phyloP scores from a whole-genome alignment of 2,329 filamentous ascomycete genomes.

The Aspergillus caelatus region DNA sequence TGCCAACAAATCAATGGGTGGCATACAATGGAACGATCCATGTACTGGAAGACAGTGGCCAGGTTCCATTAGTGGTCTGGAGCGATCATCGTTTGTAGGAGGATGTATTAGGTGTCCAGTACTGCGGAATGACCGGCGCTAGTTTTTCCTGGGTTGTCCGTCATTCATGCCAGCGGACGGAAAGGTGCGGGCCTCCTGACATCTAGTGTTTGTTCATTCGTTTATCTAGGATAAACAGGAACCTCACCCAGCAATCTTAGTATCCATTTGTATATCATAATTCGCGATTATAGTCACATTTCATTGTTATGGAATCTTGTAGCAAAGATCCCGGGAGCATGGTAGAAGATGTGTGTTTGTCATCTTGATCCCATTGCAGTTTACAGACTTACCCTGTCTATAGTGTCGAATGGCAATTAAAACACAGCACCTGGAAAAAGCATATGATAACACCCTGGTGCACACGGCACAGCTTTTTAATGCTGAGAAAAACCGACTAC shows the following conservation, averaged over 20 bases:
- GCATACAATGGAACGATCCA: neutral
- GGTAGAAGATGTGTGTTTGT: slow-evolving; percentile 29
- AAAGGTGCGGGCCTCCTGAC: neutral
- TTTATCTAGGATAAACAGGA: neutral
- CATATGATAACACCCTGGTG: slow-evolving; percentile 67
- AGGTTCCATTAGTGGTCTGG: neutral
- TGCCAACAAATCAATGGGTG: neutral
- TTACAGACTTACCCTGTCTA: slow-evolving; percentile 11
- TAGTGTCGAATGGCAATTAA: slow-evolving; percentile 53
- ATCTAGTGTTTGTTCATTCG: neutral
- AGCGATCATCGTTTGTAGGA: neutral
- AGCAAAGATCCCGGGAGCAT: slow-evolving; percentile 12
- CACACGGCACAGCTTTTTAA: slow-evolving; percentile 69
- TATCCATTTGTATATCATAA: neutral
- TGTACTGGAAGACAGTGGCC: neutral
- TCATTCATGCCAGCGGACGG: neutral
- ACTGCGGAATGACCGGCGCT: slow-evolving; percentile 5
- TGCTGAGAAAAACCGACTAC: slow-evolving; percentile 72
- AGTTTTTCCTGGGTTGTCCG: slow-evolving; percentile 6
- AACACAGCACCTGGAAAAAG: slow-evolving; percentile 64
- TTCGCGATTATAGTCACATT: neutral
- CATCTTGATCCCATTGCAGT: neutral
- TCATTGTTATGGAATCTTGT: slow-evolving; percentile 13
- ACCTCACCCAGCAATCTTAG: neutral
- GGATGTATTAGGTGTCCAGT: slow-evolving; percentile 15